These are phyloP conservation scores for Trichoderma sp. DNA, from an alignment of 2,329 filamentous ascomycete species.

Conservation along the genomic window DNA sequence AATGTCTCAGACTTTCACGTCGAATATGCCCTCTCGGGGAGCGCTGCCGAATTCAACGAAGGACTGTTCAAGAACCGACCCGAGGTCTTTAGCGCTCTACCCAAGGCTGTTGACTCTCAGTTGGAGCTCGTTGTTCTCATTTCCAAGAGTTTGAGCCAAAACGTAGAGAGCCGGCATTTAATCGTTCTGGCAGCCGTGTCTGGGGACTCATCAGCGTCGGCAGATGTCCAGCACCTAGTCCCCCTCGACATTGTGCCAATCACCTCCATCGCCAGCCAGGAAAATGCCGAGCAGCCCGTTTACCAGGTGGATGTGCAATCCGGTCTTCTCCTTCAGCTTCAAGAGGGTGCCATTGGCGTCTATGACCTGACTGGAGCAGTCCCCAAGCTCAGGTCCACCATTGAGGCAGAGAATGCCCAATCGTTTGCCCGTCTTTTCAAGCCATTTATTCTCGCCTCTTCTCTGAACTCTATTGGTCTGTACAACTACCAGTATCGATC, in stretches of 20 bases:
- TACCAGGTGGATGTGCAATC: constrained; percentile 64
- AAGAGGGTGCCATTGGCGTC: constrained; percentile 54
- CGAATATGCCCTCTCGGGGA: constrained; percentile 51
- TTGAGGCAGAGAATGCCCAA: constrained; percentile 52
- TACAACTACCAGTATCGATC: constrained; percentile 71
- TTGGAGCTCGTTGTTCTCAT: constrained; percentile 59
- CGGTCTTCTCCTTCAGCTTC: constrained; percentile 64
- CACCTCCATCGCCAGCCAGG: constrained; percentile 28
- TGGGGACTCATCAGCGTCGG: constrained; percentile 27
- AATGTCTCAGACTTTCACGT: constrained; percentile 45
- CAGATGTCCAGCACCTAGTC: constrained; percentile 39
- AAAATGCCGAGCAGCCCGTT: constrained; percentile 22
- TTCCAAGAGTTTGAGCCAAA: constrained; percentile 39
- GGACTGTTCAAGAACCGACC: constrained; percentile 57
- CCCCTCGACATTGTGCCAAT: constrained; percentile 45
- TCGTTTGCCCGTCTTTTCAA: constrained; percentile 69
- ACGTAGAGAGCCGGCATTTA: constrained; percentile 34
- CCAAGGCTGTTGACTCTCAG: constrained; percentile 47
- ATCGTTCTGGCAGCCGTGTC: constrained; percentile 38
- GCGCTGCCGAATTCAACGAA: constrained; percentile 51
- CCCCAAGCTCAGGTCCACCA: constrained; percentile 59
- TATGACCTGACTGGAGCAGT: constrained; percentile 66
- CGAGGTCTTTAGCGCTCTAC: constrained; percentile 54
- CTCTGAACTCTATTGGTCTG: constrained; percentile 56
- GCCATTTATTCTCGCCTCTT: constrained; percentile 65